Percentiles rank a stretch among this genome's conserved stretches.
These are phyloP conservation scores for Camelina neglecta DNA, from an alignment of 345 rosid genomes.

Conservation along the genomic window DNA sequence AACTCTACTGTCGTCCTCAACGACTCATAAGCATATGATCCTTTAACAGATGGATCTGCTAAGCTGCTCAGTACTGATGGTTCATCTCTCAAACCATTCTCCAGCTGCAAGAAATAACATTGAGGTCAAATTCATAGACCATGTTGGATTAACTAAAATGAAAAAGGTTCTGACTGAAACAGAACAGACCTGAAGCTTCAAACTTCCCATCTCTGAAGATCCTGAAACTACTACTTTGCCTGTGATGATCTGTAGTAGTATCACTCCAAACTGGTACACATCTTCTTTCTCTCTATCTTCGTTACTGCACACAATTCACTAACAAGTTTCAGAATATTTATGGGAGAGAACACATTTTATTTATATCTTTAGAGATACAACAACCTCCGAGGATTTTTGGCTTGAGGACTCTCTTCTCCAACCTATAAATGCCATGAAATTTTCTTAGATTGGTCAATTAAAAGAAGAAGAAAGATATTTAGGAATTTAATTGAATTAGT, in stretches of 20 bases:
- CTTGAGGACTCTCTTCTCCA: constrained; percentile 56
- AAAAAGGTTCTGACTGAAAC: constrained; percentile 7
- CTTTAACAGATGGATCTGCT: constrained; percentile 65
- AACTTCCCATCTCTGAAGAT: constrained; percentile 56
- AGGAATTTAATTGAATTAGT: not conserved
- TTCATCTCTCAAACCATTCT: constrained; percentile 61
- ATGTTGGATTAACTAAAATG: not conserved
- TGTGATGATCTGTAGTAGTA: constrained; percentile 69
- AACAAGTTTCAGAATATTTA: constrained; percentile 17
- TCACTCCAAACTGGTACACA: constrained; percentile 78
- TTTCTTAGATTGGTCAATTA: constrained; percentile 3
- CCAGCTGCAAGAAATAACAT: constrained; percentile 53
- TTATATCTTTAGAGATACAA: constrained; percentile 8
- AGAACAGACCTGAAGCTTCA: constrained; percentile 57
- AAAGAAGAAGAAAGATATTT: not conserved
- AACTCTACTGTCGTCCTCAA: constrained; percentile 69
- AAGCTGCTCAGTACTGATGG: constrained; percentile 54
- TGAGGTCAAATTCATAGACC: not conserved
- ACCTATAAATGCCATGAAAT: constrained; percentile 46
- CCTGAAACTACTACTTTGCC: constrained; percentile 57
- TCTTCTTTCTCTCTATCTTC: constrained; percentile 78
- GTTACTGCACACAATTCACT: constrained; percentile 42
- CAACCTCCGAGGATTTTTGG: constrained; percentile 32
- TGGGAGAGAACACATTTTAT: not conserved
- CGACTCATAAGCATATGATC: constrained; percentile 80